A percentile compares a stretch with the other conserved stretches of the same genome.
Evolutionary conservation across 2,329 filamentous ascomycete species (phyloP).

Genomic region (Tolypocladium ovalisporum): DNA sequence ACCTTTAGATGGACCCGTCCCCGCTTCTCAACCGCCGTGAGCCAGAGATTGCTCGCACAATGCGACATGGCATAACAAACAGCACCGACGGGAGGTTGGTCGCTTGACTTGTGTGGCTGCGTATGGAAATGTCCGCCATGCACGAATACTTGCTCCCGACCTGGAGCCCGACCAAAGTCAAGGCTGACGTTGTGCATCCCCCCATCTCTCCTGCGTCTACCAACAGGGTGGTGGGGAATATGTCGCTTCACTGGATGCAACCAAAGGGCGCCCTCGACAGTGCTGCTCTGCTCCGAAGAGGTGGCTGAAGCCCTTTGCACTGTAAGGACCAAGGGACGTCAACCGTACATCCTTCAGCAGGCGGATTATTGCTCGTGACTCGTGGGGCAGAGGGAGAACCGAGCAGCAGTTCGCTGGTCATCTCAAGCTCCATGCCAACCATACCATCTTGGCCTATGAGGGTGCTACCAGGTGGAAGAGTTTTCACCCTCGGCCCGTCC

Average conservation of each 20-base stretch:
- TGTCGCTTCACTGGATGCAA: not conserved
- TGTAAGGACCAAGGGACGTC: not conserved
- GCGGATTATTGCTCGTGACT: not conserved
- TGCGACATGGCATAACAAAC: not conserved
- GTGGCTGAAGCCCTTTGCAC: not conserved
- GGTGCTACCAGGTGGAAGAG: fast-evolving
- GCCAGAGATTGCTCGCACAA: too few relatives aligned
- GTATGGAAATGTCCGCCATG: not conserved
- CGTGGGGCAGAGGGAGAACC: not conserved
- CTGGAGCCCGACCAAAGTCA: not conserved
- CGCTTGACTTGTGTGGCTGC: not conserved
- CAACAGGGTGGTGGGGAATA: not conserved
- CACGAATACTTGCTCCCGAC: not conserved
- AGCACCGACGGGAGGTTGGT: not conserved
- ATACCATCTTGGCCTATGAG: too few relatives aligned
- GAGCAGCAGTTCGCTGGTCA: not conserved
- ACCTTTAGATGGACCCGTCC: not conserved
- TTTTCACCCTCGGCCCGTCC: not conserved
- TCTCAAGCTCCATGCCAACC: not conserved
- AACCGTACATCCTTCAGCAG: not conserved
- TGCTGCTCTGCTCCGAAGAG: not conserved
- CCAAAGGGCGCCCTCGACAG: not conserved
- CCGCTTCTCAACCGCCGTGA: not conserved
- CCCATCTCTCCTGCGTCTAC: not conserved
- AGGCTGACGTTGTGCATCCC: not conserved